phyloP scores from a whole-genome alignment of 2,329 filamentous ascomycete species.

The Botrytis medusae region DNA sequence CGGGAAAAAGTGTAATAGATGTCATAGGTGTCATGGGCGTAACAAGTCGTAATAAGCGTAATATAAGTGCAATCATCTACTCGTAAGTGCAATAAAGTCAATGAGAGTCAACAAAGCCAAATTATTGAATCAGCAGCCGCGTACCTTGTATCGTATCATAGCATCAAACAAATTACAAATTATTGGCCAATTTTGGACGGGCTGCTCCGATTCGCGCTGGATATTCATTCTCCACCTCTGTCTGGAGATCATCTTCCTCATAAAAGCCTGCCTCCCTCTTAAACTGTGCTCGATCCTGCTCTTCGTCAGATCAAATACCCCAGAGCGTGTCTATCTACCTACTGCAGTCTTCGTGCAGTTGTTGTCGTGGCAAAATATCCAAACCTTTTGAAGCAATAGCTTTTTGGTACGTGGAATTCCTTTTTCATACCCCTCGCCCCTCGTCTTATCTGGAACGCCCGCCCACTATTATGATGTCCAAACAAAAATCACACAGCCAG shows the following conservation, averaged over 20 bases:
- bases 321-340: neutral
- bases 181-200: neutral
- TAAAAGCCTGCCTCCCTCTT: slow-evolving; percentile 4
- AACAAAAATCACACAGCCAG: neutral
- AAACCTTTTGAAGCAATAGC: neutral
- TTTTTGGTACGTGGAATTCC: slow-evolving; percentile 13
- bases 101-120: neutral
- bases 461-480: slow-evolving; percentile 11
- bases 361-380: neutral
- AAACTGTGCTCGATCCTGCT: neutral
- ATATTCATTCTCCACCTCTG: slow-evolving; percentile 10
- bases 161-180: too few relatives aligned
- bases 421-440: slow-evolving; percentile 1
- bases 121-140: neutral
- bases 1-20: neutral
- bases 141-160: neutral
- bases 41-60: neutral
- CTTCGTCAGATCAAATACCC: neutral
- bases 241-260: neutral
- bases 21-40: neutral
- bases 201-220: slow-evolving; percentile 12
- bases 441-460: slow-evolving; percentile 19
- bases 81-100: neutral
- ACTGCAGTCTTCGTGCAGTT: neutral
- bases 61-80: neutral